A percentile compares a stretch with the other conserved stretches of the same genome.
Evolutionary conservation across 2,329 filamentous ascomycete genomes (phyloP).

Genomic region (Scorias spongiosa): DNA sequence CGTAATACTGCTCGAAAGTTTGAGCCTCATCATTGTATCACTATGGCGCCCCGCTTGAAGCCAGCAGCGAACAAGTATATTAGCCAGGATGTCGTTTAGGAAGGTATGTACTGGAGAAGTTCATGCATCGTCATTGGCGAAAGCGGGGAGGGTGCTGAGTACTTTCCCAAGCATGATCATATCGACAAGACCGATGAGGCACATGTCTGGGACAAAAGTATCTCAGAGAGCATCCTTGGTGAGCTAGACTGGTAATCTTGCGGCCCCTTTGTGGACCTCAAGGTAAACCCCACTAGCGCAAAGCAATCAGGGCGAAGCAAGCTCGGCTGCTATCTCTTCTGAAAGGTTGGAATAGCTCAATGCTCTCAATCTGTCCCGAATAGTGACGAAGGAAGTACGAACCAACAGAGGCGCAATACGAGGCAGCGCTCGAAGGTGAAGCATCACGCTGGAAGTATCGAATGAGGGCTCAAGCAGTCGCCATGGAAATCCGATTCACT

Average conservation of each 20-base stretch:
- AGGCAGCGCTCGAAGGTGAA: slow-evolving; percentile 27
- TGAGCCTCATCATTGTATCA: neutral
- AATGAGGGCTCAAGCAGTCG: slow-evolving; percentile 23
- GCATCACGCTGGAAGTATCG: slow-evolving; percentile 19
- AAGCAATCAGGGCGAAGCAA: slow-evolving; percentile 18
- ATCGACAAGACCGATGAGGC: slow-evolving; percentile 16
- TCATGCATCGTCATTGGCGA: slow-evolving; percentile 11
- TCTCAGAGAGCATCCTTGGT: slow-evolving; percentile 14
- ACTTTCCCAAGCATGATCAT: slow-evolving; percentile 16
- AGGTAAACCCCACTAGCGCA: slow-evolving; percentile 12
- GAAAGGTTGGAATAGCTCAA: slow-evolving; percentile 28
- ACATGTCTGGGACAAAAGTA: slow-evolving; percentile 13
- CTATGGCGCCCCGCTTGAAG: neutral
- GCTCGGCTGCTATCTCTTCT: slow-evolving; percentile 25
- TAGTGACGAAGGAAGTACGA: slow-evolving; percentile 24
- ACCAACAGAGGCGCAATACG: slow-evolving; percentile 28
- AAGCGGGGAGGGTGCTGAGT: slow-evolving; percentile 11
- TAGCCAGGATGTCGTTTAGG: neutral
- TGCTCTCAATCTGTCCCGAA: slow-evolving; percentile 26
- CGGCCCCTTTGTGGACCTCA: slow-evolving; percentile 15
- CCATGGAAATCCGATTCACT: slow-evolving; percentile 15
- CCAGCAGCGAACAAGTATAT: neutral
- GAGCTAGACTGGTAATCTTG: slow-evolving; percentile 14
- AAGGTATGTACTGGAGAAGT: slow-evolving; percentile 8
- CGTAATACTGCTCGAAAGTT: neutral